A percentile compares a stretch with the other conserved stretches of the same genome.
phyloP scores from a whole-genome alignment of 768 basidiomycete genomes.

The Russula sp. region DNA sequence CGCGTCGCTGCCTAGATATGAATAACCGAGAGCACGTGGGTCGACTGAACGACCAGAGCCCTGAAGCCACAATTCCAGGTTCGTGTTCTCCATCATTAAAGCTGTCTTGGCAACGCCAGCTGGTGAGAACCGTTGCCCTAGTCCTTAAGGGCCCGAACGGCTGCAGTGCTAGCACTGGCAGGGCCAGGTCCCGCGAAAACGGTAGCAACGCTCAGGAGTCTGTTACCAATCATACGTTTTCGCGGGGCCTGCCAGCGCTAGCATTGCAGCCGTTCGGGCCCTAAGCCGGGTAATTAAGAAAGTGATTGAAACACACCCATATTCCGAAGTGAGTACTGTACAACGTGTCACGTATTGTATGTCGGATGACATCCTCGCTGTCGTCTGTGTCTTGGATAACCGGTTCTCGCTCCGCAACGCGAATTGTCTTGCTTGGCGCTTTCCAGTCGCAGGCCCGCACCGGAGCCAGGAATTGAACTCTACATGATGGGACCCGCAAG shows the following conservation, averaged over 20 bases:
- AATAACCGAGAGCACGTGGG: background rate
- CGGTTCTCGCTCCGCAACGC: background rate
- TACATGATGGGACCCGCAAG: background rate
- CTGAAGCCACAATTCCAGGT: background rate
- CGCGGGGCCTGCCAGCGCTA: too few relatives aligned
- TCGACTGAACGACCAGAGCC: background rate
- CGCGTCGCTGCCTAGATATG: too few relatives aligned
- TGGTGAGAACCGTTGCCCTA: background rate
- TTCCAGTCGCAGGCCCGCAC: background rate
- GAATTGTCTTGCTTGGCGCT: background rate
- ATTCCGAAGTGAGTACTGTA: too few relatives aligned
- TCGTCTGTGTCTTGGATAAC: background rate
- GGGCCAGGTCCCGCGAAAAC: too few relatives aligned
- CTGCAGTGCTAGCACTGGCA: too few relatives aligned
- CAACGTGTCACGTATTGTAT: too few relatives aligned
- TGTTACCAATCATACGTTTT: too few relatives aligned
- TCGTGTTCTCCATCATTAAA: background rate
- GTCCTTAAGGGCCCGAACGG: background rate
- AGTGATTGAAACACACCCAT: too few relatives aligned
- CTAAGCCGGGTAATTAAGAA: too few relatives aligned
- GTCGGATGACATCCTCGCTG: too few relatives aligned
- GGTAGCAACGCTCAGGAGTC: too few relatives aligned
- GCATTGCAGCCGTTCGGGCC: too few relatives aligned
- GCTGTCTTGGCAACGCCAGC: background rate
- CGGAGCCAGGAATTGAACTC: background rate